Evolutionary conservation across 108 stramenopile species (phyloP).

Genomic region (Parietichytrium sp.): DNA sequence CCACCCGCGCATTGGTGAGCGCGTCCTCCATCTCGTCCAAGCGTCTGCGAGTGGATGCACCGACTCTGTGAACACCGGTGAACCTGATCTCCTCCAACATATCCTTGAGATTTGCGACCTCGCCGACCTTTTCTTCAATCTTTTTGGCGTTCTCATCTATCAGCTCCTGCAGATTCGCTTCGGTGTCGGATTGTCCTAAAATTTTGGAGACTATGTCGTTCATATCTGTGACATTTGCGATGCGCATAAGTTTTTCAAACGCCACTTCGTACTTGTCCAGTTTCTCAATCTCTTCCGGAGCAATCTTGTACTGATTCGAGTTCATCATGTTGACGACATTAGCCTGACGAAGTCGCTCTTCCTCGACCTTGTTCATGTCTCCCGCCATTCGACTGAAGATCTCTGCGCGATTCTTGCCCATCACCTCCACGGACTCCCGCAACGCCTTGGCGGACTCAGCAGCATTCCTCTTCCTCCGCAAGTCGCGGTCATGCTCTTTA

Average conservation of each 20-base stretch:
- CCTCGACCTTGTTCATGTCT: conserved; percentile 42
- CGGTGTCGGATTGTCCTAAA: conserved; percentile 70
- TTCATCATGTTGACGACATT: conserved; percentile 2
- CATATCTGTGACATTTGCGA: conserved; percentile 74
- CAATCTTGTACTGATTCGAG: no score
- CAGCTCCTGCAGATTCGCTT: conserved; percentile 65
- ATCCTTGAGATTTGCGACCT: conserved; percentile 51
- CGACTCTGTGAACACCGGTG: background rate
- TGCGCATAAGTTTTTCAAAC: conserved; percentile 75
- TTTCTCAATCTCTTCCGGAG: no score
- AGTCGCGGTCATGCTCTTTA: background rate
- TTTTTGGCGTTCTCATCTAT: conserved; percentile 66
- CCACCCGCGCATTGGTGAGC: conserved; percentile 56
- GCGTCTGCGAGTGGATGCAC: conserved; percentile 50
- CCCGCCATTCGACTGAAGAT: background rate
- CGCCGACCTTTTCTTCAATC: conserved; percentile 59
- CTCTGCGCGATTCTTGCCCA: conserved; percentile 35
- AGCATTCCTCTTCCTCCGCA: background rate
- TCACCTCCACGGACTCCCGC: background rate
- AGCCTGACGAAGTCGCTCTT: conserved; percentile 6
- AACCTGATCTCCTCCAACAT: conserved; percentile 69
- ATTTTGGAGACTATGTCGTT: conserved; percentile 81
- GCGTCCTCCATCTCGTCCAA: conserved; percentile 66
- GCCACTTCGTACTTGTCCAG: conserved; percentile 72
- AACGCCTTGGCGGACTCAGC: conserved; percentile 54